These are phyloP conservation scores for Gossypium mustelinum DNA, from an alignment of 345 rosid genomes.

Conservation along the genomic window DNA sequence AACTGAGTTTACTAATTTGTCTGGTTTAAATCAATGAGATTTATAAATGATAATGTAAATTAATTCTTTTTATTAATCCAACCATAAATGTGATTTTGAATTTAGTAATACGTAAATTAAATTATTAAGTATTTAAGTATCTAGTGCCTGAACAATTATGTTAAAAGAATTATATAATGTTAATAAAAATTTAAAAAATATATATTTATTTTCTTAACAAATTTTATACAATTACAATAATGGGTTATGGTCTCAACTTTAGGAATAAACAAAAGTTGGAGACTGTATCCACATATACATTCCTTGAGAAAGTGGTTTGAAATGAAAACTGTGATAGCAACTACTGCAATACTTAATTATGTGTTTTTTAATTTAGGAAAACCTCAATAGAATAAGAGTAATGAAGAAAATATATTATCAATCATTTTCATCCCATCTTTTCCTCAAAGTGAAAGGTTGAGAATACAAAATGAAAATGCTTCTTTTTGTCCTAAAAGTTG, in stretches of 20 bases:
- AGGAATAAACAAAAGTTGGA: background rate
- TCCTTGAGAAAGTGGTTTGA: background rate
- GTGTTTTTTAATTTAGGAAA: background rate
- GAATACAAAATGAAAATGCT: background rate
- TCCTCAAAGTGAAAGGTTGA: background rate
- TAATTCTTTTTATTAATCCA: no score
- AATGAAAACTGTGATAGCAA: background rate
- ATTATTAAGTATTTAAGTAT: no score
- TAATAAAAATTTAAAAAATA: no score
- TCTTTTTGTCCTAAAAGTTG: background rate
- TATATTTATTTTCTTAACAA: no score
- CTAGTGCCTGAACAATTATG: no score
- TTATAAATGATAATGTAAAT: background rate
- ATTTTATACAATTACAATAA: no score
- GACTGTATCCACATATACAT: background rate
- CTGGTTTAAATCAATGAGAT: slow-evolving; percentile 1
- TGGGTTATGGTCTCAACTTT: background rate
- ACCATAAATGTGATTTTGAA: no score
- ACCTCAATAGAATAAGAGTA: no score
- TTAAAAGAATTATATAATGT: no score
- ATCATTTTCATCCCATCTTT: no score
- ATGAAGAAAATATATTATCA: background rate
- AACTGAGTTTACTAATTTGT: background rate
- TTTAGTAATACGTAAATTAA: no score
- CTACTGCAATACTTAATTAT: background rate